Evolutionary conservation across 2,329 filamentous ascomycete genomes (phyloP).

Genomic region (Metarhizium rileyi): DNA sequence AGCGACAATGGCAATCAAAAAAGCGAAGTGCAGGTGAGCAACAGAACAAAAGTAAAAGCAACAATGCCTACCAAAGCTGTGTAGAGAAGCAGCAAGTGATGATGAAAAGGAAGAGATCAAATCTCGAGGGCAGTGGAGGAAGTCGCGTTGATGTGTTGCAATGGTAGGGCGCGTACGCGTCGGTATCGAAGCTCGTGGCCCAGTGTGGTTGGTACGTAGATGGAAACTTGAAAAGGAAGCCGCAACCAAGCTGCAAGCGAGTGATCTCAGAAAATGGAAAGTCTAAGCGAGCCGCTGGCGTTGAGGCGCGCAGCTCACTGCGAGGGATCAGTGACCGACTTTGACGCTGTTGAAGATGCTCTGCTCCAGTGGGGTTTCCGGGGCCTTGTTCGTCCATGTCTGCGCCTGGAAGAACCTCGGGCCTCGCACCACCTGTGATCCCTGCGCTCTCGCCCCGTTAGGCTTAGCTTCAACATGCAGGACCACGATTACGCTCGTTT

Average conservation of each 20-base stretch:
- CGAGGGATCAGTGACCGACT: neutral
- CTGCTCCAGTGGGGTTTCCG: constrained; percentile 1
- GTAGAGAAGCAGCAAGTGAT: neutral
- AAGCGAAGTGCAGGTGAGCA: neutral
- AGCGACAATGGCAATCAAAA: neutral
- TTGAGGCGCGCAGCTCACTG: constrained; percentile 4
- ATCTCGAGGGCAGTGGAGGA: neutral
- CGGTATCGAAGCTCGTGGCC: neutral
- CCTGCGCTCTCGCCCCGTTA: too few species aligned
- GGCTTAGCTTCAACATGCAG: too few species aligned
- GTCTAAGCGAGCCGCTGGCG: constrained; percentile 2
- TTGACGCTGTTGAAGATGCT: constrained; percentile 5
- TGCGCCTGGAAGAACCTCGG: constrained; percentile 11
- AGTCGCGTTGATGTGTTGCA: neutral
- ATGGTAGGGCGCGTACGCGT: constrained; percentile 12
- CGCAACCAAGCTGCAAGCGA: neutral
- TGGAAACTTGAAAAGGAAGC: neutral
- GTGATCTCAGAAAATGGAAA: neutral
- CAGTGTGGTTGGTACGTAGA: neutral
- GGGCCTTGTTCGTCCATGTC: constrained; percentile 5
- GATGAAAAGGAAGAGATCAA: constrained; percentile 1
- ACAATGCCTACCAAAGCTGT: constrained; percentile 2
- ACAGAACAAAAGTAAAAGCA: neutral
- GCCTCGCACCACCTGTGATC: too few species aligned
- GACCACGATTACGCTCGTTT: too few species aligned